phyloP scores from a whole-genome alignment of 73 alveolate species.

The Halteria grandinella region DNA sequence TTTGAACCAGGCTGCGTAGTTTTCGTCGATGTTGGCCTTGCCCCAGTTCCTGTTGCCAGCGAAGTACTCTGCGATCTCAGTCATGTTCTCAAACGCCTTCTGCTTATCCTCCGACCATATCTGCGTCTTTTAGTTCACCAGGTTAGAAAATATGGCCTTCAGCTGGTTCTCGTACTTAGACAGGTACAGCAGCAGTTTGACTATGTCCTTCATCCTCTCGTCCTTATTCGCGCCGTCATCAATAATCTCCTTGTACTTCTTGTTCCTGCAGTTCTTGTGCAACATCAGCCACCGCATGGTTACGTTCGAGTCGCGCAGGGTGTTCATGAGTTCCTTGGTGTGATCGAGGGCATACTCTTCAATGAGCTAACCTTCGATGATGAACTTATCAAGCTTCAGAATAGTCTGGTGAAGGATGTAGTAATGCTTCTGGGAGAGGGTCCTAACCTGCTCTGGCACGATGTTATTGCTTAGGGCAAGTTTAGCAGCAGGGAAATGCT shows the following conservation, averaged over 20 bases:
- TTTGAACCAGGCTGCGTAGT: conserved; percentile 89
- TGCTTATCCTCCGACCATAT: conserved; percentile 70
- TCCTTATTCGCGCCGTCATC: conserved; percentile 49
- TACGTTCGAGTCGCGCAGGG: conserved; percentile 93
- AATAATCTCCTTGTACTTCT: conserved; percentile 75
- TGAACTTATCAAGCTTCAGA: conserved; percentile 37
- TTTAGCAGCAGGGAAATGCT: conserved; percentile 89
- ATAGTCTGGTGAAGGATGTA: conserved; percentile 47
- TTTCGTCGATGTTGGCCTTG: conserved; percentile 68
- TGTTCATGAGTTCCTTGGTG: conserved; percentile 82
- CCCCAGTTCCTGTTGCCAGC: conserved; percentile 79
- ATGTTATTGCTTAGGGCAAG: conserved; percentile 84
- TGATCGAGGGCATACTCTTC: conserved; percentile 94
- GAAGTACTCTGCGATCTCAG: conserved; percentile 85
- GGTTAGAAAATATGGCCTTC: conserved; percentile 31
- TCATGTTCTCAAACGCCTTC: conserved; percentile 68
- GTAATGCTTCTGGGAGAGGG: conserved; percentile 66
- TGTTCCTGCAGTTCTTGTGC: conserved; percentile 83
- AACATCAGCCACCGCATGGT: conserved; percentile 95
- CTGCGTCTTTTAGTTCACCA: conserved; percentile 49
- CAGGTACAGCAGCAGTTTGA: conserved; percentile 52
- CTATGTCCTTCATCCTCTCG: conserved; percentile 53
- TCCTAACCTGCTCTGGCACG: conserved; percentile 66
- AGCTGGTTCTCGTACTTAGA: conserved; percentile 66
- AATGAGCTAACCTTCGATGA: conserved; percentile 93